Conservation (phyloP, 2,329 filamentous ascomycete species). For the Penicillium sp. region DNA sequence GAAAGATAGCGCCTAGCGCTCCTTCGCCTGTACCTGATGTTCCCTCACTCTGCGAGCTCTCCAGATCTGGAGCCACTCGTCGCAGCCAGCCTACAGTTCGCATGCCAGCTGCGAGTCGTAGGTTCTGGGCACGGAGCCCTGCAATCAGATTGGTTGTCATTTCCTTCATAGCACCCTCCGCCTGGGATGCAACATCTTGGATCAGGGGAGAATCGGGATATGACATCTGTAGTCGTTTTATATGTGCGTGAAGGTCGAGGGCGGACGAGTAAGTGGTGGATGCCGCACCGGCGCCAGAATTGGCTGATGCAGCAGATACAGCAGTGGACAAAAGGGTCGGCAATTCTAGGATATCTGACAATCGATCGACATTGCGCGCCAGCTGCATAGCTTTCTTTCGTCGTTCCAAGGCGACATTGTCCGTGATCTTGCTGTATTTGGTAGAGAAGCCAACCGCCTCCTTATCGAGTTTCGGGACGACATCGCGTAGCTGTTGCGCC, state of each 20-base stretch:
- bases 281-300: conserved; percentile 36
- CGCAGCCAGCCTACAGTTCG: conserved; percentile 89
- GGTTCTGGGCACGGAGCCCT: conserved; percentile 69
- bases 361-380: conserved; percentile 79
- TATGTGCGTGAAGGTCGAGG: conserved; percentile 88
- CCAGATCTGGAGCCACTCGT: conserved; percentile 77
- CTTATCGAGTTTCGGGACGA: conserved; percentile 74
- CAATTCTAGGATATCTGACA: conserved; percentile 87
- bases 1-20: conserved; percentile 75
- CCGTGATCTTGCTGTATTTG: conserved; percentile 72
- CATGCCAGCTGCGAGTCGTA: conserved; percentile 87
- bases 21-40: conserved; percentile 54
- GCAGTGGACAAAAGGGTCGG: conserved; percentile 81
- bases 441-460: conserved; percentile 77
- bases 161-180: conserved; percentile 81
- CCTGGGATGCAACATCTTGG: conserved; percentile 68
- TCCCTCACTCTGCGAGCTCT: conserved; percentile 40
- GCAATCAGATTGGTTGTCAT: conserved; percentile 82
- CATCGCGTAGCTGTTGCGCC: conserved; percentile 64
- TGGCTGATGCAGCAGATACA: conserved; percentile 45
- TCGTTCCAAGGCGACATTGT: conserved; percentile 66
- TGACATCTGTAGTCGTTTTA: conserved; percentile 76
- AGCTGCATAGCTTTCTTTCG: conserved; percentile 78
- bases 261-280: conserved; percentile 80
- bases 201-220: conserved; percentile 78